Conservation (phyloP, 2,329 filamentous ascomycete genomes). For the Venturia oleaginea region DNA sequence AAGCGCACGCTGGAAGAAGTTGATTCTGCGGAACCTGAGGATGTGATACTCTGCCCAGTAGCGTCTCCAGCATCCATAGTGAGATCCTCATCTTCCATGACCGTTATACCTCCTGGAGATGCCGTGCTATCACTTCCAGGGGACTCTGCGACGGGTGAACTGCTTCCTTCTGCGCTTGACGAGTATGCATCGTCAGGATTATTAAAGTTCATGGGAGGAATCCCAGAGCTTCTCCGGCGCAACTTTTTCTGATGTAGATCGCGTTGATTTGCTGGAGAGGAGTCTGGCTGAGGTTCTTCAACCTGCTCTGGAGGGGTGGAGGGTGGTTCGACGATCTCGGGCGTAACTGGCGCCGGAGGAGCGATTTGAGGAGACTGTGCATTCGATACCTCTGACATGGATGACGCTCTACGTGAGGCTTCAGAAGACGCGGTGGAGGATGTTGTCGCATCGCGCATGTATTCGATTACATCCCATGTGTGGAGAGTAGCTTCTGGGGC, state of each 20-base stretch:
- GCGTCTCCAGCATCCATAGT: constrained; percentile 61
- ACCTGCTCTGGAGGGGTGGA: constrained; percentile 54
- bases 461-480: constrained; percentile 91
- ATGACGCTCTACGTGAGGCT: constrained; percentile 64
- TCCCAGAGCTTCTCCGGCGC: constrained; percentile 46
- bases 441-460: constrained; percentile 76
- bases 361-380: constrained; percentile 20
- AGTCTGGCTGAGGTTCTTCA: constrained; percentile 47
- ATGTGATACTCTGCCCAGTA: constrained; percentile 56
- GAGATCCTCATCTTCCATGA: constrained; percentile 63
- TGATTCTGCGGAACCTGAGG: constrained; percentile 46
- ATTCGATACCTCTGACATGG: constrained; percentile 33
- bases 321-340: constrained; percentile 40
- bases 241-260: constrained; percentile 53
- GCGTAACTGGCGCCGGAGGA: constrained; percentile 18
- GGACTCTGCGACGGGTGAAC: constrained; percentile 26
- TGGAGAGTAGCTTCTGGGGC: constrained; percentile 94
- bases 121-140: constrained; percentile 30
- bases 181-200: constrained; percentile 58
- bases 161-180: constrained; percentile 68
- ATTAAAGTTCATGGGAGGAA: constrained; percentile 55
- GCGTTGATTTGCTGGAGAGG: constrained; percentile 57
- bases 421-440: constrained; percentile 63
- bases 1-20: constrained; percentile 63
- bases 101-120: constrained; percentile 48